These are phyloP conservation scores for Agrocybe praecox DNA, from an alignment of 768 basidiomycete species.

Conservation along the genomic window DNA sequence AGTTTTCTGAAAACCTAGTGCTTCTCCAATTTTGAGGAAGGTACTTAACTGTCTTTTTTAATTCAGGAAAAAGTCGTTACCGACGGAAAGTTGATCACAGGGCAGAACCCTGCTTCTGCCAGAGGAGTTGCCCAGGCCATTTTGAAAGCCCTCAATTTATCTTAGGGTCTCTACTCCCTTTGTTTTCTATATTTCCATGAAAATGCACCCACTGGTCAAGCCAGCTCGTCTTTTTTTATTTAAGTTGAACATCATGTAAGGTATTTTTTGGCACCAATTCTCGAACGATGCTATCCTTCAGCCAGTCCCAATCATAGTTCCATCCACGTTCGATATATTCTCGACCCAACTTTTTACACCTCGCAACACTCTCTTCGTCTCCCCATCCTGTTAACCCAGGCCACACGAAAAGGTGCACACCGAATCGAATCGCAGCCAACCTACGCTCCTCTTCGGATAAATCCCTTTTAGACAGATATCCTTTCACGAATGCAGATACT, in stretches of 20 bases:
- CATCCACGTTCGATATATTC: neutral
- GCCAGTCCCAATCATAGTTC: neutral
- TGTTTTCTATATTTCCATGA: too few relatives aligned
- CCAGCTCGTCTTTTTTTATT: neutral
- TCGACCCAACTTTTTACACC: neutral
- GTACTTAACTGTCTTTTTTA: neutral
- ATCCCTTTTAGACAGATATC: neutral
- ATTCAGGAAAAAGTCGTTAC: slow-evolving; percentile 53
- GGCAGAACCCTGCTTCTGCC: slow-evolving; percentile 71
- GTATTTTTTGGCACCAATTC: neutral
- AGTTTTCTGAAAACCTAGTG: slow-evolving; percentile 25
- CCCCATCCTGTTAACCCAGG: neutral
- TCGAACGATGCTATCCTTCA: neutral
- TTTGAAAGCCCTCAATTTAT: slow-evolving; percentile 47
- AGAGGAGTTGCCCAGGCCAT: slow-evolving; percentile 56
- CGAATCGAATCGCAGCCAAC: neutral
- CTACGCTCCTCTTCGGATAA: neutral
- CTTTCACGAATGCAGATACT: neutral
- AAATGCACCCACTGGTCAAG: too few relatives aligned
- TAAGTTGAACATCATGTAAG: neutral
- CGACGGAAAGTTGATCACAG: slow-evolving; percentile 64
- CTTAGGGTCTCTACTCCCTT: neutral
- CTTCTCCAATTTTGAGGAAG: neutral
- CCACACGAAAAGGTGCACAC: neutral
- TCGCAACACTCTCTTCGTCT: neutral